phyloP scores from a whole-genome alignment of 2,329 filamentous ascomycete species.

The Cryphonectria carpinicola region DNA sequence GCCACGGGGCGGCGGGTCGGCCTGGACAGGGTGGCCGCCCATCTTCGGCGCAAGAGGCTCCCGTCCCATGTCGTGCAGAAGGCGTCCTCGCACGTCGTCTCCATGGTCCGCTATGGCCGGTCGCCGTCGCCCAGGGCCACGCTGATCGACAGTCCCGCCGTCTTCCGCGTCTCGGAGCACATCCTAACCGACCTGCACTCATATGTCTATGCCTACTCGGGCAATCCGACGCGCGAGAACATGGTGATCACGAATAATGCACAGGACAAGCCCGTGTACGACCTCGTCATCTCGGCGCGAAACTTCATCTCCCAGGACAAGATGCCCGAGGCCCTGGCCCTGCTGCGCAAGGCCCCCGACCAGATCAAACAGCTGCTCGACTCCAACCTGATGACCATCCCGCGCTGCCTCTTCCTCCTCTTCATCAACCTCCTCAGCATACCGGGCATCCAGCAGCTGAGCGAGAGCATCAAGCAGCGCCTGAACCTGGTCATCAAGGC shows the following conservation, averaged over 20 bases:
- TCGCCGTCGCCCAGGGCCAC: conserved; percentile 20
- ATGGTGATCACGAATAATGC: conserved; percentile 1
- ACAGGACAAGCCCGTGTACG: conserved; percentile 13
- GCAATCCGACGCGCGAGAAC: conserved; percentile 2
- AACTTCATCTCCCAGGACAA: conserved; percentile 21
- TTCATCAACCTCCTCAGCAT: conserved; percentile 25
- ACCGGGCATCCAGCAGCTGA: conserved; percentile 13
- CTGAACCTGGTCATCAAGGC: conserved; percentile 21
- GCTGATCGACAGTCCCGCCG: conserved; percentile 19
- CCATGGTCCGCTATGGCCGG: conserved; percentile 12
- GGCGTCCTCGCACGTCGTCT: background rate
- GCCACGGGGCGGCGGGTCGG: conserved; percentile 27
- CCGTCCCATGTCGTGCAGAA: conserved; percentile 15
- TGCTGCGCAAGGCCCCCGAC: conserved; percentile 20
- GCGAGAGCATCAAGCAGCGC: conserved; percentile 11
- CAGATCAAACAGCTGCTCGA: conserved; percentile 19
- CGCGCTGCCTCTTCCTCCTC: conserved; percentile 23
- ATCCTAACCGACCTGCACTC: conserved; percentile 26
- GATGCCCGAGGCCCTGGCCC: conserved; percentile 22
- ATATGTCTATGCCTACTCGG: conserved; percentile 22
- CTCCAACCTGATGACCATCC: conserved; percentile 19
- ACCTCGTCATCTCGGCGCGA: conserved; percentile 23
- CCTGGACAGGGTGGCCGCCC: conserved; percentile 27
- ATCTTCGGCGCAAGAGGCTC: conserved; percentile 27
- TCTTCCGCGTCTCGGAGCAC: conserved; percentile 24